phyloP scores from a whole-genome alignment of 768 basidiomycete species.

The Lenzites betulinus region DNA sequence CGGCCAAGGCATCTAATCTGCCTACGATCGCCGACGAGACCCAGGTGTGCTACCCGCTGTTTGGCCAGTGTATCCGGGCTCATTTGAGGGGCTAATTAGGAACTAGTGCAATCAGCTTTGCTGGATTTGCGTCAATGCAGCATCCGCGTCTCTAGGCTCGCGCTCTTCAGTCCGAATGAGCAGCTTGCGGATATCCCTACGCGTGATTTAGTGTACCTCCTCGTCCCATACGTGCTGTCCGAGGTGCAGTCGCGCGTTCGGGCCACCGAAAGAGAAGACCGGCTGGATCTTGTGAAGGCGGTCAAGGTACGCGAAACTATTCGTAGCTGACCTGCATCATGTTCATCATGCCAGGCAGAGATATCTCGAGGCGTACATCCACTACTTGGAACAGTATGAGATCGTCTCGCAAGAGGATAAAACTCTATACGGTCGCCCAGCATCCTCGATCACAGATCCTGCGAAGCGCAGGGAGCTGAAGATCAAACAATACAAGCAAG shows the following conservation, averaged over 20 bases:
- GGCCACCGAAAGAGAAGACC: constrained; percentile 56
- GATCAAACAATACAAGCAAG: constrained; percentile 86
- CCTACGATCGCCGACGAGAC: constrained; percentile 47
- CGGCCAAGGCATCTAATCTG: constrained; percentile 40
- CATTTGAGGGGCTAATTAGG: constrained; percentile 39
- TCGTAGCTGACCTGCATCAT: background rate
- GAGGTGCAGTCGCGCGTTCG: constrained; percentile 64
- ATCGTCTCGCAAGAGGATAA: constrained; percentile 65
- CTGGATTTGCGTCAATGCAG: constrained; percentile 56
- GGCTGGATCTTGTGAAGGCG: constrained; percentile 57
- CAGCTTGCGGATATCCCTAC: constrained; percentile 81
- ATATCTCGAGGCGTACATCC: constrained; percentile 30
- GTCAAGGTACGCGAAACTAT: constrained; percentile 51
- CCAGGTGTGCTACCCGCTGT: constrained; percentile 36
- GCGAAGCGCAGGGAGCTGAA: constrained; percentile 80
- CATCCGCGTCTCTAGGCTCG: constrained; percentile 57
- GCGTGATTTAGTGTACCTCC: constrained; percentile 70
- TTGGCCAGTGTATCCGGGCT: background rate
- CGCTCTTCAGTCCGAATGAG: constrained; percentile 85
- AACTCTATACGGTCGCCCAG: constrained; percentile 50
- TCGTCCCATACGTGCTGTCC: constrained; percentile 66
- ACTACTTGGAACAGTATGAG: constrained; percentile 61
- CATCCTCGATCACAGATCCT: constrained; percentile 58
- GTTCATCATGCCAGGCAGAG: constrained; percentile 15
- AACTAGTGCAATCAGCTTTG: constrained; percentile 56